Evolutionary conservation across 1,284 basidiomycete species (phyloP), one percentile per base, ranked within the genome.

Genomic region (Cryptococcus sp.): DNA sequence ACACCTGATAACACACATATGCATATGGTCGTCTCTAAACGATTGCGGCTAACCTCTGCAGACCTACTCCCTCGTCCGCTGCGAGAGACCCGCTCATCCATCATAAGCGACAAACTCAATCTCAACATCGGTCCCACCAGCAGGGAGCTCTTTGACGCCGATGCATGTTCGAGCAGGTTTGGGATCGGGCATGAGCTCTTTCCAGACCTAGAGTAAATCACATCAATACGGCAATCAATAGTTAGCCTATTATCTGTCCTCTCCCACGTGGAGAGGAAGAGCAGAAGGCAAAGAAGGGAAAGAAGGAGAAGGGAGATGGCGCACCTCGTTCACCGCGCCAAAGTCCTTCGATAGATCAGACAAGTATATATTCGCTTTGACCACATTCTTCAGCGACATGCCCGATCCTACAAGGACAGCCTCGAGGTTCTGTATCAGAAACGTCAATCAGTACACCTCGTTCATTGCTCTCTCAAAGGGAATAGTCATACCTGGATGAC

Each of bases 121-220:
- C 78, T 87, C 86, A 35, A 88, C 82, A 60, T 82, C 82, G 3
- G 85, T 86, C 15, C 83, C 83, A 23, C 74, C 72, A 50, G 85
- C 64, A 0, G 87, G 85, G 16, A 88, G 81, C 20, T 81, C 73
- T 3, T 81, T 82, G n/a, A 88, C 86, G 3, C 85, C 86, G 43
- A 89, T 76, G 68, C 86, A 87, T 11, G 86, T 88, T 47, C 86
- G 80, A 25, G 86, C 85, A 20, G 86, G 86, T 66, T 85, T 81
- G 17, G 79, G 81, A 20, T 70, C 69, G 19, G 76, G 76, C 74
- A 78, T 72, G 40, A 73, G 38, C 54, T 72, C 68, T 57, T 73
- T 69, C 66, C 67, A 75, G 16, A 73, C 65, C 66, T 69, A 45
- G 17, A 35, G 27, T n/a, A n/a, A n/a, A n/a, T n/a, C n/a, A n/a